phyloP scores from a whole-genome alignment of 2,329 filamentous ascomycete species.

The Talaromyces sp. region DNA sequence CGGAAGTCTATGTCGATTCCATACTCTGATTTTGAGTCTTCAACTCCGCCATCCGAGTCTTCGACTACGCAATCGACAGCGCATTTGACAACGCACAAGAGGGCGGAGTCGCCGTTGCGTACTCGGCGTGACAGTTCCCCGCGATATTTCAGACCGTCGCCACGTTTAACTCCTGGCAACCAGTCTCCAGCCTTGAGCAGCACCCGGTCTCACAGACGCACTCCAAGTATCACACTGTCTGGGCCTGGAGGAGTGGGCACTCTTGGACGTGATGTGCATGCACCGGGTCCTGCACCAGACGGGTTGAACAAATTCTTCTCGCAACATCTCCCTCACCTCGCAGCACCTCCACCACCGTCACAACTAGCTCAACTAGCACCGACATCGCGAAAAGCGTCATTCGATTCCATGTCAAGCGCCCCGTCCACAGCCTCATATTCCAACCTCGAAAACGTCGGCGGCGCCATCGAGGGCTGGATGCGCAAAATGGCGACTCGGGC shows the following conservation, averaged over 20 bases:
- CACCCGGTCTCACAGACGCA: conserved; percentile 31
- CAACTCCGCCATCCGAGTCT: conserved; percentile 28
- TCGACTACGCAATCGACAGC: conserved; percentile 18
- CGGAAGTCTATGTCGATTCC: conserved; percentile 65
- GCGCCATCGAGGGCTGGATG: conserved; percentile 85
- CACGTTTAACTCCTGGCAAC: background rate
- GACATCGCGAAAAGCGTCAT: conserved; percentile 47
- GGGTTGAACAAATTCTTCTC: conserved; percentile 77
- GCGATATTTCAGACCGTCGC: background rate
- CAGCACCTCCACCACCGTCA: conserved; percentile 58
- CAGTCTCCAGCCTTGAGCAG: conserved; percentile 3
- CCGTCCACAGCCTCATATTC: conserved; percentile 31
- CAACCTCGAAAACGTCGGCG: conserved; percentile 73
- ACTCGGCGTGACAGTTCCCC: conserved; percentile 14
- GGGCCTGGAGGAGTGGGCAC: conserved; percentile 87
- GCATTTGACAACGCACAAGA: conserved; percentile 18
- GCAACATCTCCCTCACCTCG: conserved; percentile 74
- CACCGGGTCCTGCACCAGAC: conserved; percentile 71
- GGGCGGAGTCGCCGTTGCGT: conserved; percentile 16
- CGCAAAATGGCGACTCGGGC: conserved; percentile 63
- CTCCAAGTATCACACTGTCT: conserved; percentile 57
- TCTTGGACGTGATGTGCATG: conserved; percentile 52
- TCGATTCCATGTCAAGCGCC: conserved; percentile 28
- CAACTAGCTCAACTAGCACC: conserved; percentile 34
- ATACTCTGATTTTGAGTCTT: conserved; percentile 54